Conservation (phyloP, 139 green algal species). For the Coelastrella sp. region DNA sequence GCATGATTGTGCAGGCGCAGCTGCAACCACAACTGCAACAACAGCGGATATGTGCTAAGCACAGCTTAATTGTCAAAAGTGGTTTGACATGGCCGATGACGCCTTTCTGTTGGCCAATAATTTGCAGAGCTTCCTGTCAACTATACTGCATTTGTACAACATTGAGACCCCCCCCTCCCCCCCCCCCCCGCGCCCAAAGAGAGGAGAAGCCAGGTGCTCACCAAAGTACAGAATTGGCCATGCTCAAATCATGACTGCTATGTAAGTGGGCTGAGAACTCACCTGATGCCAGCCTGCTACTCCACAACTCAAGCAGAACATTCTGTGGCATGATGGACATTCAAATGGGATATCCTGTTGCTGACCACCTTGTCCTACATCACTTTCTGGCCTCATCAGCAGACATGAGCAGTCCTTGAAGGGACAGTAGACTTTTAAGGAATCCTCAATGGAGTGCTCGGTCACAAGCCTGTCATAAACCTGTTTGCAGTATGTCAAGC, state of each 20-base stretch:
- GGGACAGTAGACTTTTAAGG: conserved; percentile 58
- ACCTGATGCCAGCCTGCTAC: conserved; percentile 12
- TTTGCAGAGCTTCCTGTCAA: too few relatives aligned
- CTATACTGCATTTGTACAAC: too few relatives aligned
- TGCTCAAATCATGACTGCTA: background rate
- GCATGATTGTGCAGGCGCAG: too few relatives aligned
- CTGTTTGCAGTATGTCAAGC: conserved; percentile 1
- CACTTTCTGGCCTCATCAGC: conserved; percentile 28
- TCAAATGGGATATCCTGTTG: conserved; percentile 28
- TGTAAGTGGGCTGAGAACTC: background rate
- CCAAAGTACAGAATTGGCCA: background rate
- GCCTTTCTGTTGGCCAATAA: too few relatives aligned
- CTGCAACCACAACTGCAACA: too few relatives aligned
- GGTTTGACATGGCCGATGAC: too few relatives aligned
- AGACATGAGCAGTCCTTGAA: conserved; percentile 51
- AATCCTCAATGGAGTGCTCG: conserved; percentile 48
- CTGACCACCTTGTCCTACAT: background rate
- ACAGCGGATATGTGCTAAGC: too few relatives aligned
- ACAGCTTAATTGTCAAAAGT: too few relatives aligned
- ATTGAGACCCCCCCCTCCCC: too few relatives aligned
- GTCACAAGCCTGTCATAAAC: conserved; percentile 46
- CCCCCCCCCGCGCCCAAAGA: too few relatives aligned
- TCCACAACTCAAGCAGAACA: conserved; percentile 31
- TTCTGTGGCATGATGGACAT: conserved; percentile 35
- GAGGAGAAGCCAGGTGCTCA: background rate